Percentiles rank a stretch among this genome's conserved stretches.
phyloP scores from a whole-genome alignment of 331 rosid genomes.

The Acacia concinna region DNA sequence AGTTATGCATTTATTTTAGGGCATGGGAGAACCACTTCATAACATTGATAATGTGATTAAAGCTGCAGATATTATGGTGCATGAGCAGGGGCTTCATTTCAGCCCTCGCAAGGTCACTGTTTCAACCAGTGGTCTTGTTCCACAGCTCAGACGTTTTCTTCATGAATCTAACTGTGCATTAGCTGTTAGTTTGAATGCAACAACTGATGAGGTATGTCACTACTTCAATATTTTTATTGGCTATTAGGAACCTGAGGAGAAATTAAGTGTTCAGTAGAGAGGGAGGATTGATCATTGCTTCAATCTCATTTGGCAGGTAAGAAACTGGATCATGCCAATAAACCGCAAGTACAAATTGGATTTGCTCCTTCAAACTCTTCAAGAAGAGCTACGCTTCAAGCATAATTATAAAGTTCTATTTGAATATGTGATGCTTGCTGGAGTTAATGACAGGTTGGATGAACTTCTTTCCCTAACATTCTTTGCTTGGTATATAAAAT shows the following conservation, averaged over 20 bases:
- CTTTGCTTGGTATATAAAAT: slow-evolving; percentile 24
- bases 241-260: slow-evolving; percentile 13
- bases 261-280: slow-evolving; percentile 16
- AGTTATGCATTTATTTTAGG: slow-evolving; percentile 47
- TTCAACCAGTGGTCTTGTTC: slow-evolving; percentile 96
- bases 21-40: slow-evolving; percentile 98
- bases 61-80: slow-evolving; percentile 88
- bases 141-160: slow-evolving; percentile 87
- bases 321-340: slow-evolving; percentile 97
- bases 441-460: slow-evolving; percentile 76
- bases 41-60: slow-evolving; percentile 89
- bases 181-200: slow-evolving; percentile 98
- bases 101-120: slow-evolving; percentile 96
- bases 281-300: slow-evolving; percentile 20
- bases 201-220: slow-evolving; percentile 78
- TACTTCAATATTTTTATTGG: slow-evolving; percentile 12
- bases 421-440: slow-evolving; percentile 94
- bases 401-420: slow-evolving; percentile 76
- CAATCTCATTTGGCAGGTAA: slow-evolving; percentile 56
- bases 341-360: slow-evolving; percentile 79
- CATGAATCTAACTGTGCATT: slow-evolving; percentile 73
- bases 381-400: slow-evolving; percentile 68
- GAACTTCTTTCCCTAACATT: slow-evolving; percentile 16
- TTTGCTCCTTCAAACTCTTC: slow-evolving; percentile 74
- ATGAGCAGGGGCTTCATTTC: slow-evolving; percentile 91